These are phyloP conservation scores for Gelatoporia subvermispora DNA, from an alignment of 768 basidiomycete species.

Conservation along the genomic window DNA sequence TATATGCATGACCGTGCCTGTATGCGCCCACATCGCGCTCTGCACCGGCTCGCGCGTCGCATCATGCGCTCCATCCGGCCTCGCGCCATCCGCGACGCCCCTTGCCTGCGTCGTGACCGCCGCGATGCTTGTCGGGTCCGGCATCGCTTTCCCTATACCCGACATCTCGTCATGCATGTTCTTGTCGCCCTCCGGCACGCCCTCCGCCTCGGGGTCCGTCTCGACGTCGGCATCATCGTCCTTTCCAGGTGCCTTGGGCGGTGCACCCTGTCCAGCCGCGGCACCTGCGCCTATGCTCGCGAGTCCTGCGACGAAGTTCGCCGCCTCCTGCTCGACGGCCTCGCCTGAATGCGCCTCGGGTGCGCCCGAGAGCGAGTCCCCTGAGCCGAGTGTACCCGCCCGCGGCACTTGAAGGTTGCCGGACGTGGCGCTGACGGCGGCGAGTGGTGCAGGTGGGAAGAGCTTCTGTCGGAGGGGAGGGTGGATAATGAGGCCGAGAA, in stretches of 20 bases:
- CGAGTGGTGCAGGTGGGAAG: conserved; percentile 34
- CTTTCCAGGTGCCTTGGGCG: conserved; percentile 15
- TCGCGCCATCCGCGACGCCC: conserved; percentile 19
- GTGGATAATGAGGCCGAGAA: conserved; percentile 32
- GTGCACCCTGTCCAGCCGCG: conserved; percentile 20
- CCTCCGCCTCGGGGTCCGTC: conserved; percentile 17
- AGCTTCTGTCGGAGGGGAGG: conserved; percentile 28
- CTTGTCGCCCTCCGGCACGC: conserved; percentile 13
- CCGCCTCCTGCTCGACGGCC: conserved; percentile 35
- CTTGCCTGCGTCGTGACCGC: conserved; percentile 24
- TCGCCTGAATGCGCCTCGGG: conserved; percentile 32
- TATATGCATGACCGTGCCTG: conserved; percentile 29
- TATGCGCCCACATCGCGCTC: conserved; percentile 28
- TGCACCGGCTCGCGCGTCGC: conserved; percentile 26
- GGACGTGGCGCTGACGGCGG: conserved; percentile 24
- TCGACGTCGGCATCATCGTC: conserved; percentile 19
- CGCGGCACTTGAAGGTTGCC: conserved; percentile 31
- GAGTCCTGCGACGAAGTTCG: conserved; percentile 28
- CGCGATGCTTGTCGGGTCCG: conserved; percentile 26
- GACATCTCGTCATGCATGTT: conserved; percentile 15
- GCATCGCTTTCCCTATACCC: conserved; percentile 16
- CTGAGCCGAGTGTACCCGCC: conserved; percentile 27
- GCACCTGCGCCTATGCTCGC: conserved; percentile 27
- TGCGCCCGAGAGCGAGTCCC: conserved; percentile 30
- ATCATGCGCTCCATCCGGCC: conserved; percentile 17